Base-by-base conservation (phyloP, 192 early-diverging fungal genomes). In the Coemansia furcata region DNA sequence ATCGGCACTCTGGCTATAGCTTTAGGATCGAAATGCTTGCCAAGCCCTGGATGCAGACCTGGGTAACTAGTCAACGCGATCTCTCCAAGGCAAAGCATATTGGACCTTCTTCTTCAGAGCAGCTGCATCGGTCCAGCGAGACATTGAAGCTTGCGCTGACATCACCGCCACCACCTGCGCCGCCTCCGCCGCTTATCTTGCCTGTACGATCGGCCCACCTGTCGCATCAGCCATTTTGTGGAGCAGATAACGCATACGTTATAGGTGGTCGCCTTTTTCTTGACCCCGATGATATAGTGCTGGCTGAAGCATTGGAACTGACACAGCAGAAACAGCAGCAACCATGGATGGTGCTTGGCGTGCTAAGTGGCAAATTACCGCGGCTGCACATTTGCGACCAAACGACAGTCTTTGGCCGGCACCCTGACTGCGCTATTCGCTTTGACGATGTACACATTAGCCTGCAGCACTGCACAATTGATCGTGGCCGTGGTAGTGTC, bases 31-130 rank as follows among this genome's bases (percentile, higher is more conserved):
- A 55, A 9, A 46, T 76, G n/a, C 62, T 65, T 6, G 46, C 67
- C 26, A 76, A 65, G 62, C 79, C 79, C 21, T 77, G 79, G 79
- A 71, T 65, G 58, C 68, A 73, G 63, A 60, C 66, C 21, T 82
- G 79, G 79, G 36, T 65, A 9, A 63, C 58, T 40, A 46, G 39
- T 38, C 43, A 77, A 37, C 52, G 15, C 38, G 29, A 35, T 15
- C 15, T 33, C 54, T 57, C 54, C 12, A 11, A 57, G 14, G 3
- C 54, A 35, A 6, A 0, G 23, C 23, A 26, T 26, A 26, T 26
- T 26, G 23, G 23, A 6, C 6, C 30, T 9, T 17, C 54, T 32
- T 32, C 14, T 30, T 10, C 52, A 8, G 14, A 5, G 54, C 30
- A 35, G 32, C 54, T 35, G 54, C 30, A 5, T 15, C 54, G 8